These are phyloP conservation scores for Detonula confervacea DNA, from an alignment of 352 stramenopile species.

Conservation along the genomic window DNA sequence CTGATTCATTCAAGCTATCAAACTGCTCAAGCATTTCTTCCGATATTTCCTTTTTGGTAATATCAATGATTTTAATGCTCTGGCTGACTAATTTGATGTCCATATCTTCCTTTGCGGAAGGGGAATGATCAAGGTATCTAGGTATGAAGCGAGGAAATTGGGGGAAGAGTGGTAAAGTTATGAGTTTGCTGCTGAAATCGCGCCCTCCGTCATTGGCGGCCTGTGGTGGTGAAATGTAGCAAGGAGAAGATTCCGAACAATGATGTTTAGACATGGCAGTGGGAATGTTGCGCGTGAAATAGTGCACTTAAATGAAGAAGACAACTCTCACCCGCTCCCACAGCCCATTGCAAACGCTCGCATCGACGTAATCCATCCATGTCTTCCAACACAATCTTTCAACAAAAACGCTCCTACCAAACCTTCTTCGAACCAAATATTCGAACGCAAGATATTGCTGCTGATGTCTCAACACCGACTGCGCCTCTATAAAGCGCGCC, in stretches of 20 bases:
- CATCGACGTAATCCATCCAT: conserved; percentile 64
- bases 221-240: not conserved
- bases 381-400: conserved; percentile 81
- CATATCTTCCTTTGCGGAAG: conserved; percentile 40
- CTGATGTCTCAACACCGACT: conserved; percentile 71
- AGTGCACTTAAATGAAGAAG: not conserved
- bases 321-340: conserved; percentile 53
- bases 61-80: conserved; percentile 84
- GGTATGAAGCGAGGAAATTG: conserved; percentile 84
- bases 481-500: conserved; percentile 80
- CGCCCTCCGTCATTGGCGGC: conserved; percentile 69
- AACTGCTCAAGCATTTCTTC: conserved; percentile 64
- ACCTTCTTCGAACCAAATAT: conserved; percentile 73
- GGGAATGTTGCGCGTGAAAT: too few species aligned
- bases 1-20: conserved; percentile 46
- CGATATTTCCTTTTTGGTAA: conserved; percentile 84
- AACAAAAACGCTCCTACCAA: conserved; percentile 66
- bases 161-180: conserved; percentile 74
- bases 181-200: conserved; percentile 78
- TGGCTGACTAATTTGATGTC: conserved; percentile 55
- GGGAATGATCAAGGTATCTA: conserved; percentile 83
- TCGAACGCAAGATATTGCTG: conserved; percentile 66
- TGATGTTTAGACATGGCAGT: too few species aligned
- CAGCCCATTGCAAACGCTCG: conserved; percentile 40
- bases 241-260: not conserved